Evolutionary conservation across 2,329 filamentous ascomycete species (phyloP).

Genomic region (Paramyrothecium roridum): DNA sequence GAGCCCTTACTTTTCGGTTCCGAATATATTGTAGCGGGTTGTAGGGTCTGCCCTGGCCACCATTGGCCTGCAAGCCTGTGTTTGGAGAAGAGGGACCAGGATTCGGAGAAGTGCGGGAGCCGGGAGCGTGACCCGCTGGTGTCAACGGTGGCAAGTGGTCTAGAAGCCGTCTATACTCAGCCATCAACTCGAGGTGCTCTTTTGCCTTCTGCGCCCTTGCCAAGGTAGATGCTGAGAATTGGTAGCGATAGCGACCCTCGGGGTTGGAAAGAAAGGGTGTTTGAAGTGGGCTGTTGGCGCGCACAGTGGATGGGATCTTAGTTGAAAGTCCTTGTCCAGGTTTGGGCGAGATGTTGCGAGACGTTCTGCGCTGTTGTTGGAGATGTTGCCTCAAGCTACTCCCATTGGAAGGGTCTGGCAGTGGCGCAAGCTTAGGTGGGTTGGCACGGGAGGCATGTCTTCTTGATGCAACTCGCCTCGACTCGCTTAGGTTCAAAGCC

Average conservation of each 20-base stretch:
- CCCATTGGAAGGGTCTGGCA: constrained; percentile 50
- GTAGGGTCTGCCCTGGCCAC: constrained; percentile 65
- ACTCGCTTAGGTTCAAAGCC: constrained; percentile 85
- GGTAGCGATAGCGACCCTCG: constrained; percentile 53
- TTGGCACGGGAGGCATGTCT: constrained; percentile 50
- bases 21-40: constrained; percentile 92
- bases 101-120: constrained; percentile 36
- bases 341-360: constrained; percentile 59
- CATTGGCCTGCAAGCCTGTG: constrained; percentile 16
- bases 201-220: constrained; percentile 81
- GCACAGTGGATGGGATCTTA: constrained; percentile 36
- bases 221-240: constrained; percentile 77
- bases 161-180: constrained; percentile 80
- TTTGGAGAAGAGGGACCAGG: constrained; percentile 19
- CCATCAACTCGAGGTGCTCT: constrained; percentile 79
- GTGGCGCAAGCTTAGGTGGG: constrained; percentile 47
- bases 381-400: constrained; percentile 65
- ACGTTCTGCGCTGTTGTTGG: constrained; percentile 66
- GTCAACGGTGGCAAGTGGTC: constrained; percentile 73
- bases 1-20: constrained; percentile 79
- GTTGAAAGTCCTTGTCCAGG: constrained; percentile 40
- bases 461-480: constrained; percentile 61
- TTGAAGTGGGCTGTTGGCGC: constrained; percentile 43
- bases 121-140: constrained; percentile 30
- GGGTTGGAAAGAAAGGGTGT: constrained; percentile 39